These are phyloP conservation scores for Dactylorhiza incarnata DNA, from an alignment of 106 monocot species.

Conservation along the genomic window DNA sequence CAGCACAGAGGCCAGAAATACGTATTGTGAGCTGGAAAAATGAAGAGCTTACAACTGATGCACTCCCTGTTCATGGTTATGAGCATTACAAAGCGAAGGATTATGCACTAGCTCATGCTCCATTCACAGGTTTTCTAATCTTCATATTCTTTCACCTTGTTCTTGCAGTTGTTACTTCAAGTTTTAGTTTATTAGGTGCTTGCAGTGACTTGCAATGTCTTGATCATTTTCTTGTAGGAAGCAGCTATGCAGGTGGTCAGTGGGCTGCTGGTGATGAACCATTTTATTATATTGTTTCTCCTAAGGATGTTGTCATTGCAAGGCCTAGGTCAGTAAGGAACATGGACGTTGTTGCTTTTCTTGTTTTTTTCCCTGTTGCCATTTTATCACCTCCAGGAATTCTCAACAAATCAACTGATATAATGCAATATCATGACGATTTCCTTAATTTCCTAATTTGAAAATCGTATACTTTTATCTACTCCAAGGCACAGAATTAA, in stretches of 20 bases:
- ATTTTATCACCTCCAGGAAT: neutral
- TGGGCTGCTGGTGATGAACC: constrained; percentile 99
- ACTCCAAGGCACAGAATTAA: too few species aligned
- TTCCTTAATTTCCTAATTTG: neutral
- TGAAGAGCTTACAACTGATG: constrained; percentile 96
- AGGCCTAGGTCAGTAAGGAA: constrained; percentile 72
- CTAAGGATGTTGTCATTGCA: constrained; percentile 96
- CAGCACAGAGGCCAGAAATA: constrained; percentile 85
- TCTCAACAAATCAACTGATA: neutral
- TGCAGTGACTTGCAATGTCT: constrained; percentile 2
- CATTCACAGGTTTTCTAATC: constrained; percentile 58
- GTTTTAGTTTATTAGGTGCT: constrained; percentile 2
- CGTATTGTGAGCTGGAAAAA: constrained; percentile 96
- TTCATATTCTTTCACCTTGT: neutral
- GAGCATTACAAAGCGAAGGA: constrained; percentile 98
- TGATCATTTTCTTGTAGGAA: constrained; percentile 45
- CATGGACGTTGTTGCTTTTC: neutral
- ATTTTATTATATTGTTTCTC: constrained; percentile 93
- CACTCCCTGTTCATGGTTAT: constrained; percentile 89
- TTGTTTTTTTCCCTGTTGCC: neutral
- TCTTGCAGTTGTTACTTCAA: neutral
- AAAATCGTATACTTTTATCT: neutral
- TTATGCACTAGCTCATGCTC: constrained; percentile 92
- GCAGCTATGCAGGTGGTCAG: constrained; percentile 96
- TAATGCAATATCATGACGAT: neutral